Percentiles rank a stretch among this genome's conserved stretches.
These are phyloP conservation scores for Daucus carota DNA, from an alignment of 129 eudicot genomes.

Conservation along the genomic window DH1_v3.0 NC_030385.2:42815001-42815500, in stretches of 20 bases:
- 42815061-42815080: conserved; percentile 26
- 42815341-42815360: neutral
- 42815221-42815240: neutral
- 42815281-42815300: neutral
- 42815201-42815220: conserved; percentile 1
- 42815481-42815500: neutral
- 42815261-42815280: neutral
- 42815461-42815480: conserved; percentile 18
- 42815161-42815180: conserved; percentile 1
- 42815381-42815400: neutral
- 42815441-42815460: conserved; percentile 20
- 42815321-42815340: neutral
- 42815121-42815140: conserved; percentile 17
- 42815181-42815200: neutral
- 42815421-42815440: conserved; percentile 13
- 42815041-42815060: conserved; percentile 29
- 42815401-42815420: neutral
- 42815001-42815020: conserved; percentile 23
- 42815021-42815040: conserved; percentile 13
- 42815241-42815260: neutral
- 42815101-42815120: conserved; percentile 37
- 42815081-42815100: conserved; percentile 22
- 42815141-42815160: conserved; percentile 14
- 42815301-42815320: conserved; percentile 3
- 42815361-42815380: neutral